These are phyloP conservation scores for Phytophthora boehmeriae DNA, from an alignment of 352 stramenopile genomes.

Conservation along the genomic window DNA sequence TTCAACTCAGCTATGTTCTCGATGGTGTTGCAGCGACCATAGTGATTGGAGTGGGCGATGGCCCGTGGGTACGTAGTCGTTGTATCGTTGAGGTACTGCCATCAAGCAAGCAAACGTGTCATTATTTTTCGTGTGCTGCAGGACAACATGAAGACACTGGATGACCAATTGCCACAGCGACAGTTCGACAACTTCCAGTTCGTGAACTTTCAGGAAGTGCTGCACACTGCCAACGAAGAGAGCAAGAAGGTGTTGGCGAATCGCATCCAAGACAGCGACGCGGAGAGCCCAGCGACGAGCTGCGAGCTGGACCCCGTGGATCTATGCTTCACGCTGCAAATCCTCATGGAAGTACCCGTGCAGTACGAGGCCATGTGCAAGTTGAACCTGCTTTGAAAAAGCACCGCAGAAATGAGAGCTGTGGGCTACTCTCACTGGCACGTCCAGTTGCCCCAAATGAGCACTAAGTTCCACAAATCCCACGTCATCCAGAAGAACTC, in stretches of 20 bases:
- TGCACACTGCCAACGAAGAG: conserved; percentile 56
- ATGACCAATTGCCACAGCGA: conserved; percentile 64
- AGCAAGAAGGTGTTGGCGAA: conserved; percentile 24
- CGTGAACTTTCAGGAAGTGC: conserved; percentile 72
- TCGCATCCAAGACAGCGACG: conserved; percentile 27
- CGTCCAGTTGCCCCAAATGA: too few species aligned
- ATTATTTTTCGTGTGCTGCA: conserved; percentile 26
- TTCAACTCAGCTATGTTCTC: conserved; percentile 11
- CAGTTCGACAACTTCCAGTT: conserved; percentile 90
- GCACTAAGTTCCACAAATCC: too few species aligned
- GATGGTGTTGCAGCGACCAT: conserved; percentile 37
- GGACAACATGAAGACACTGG: conserved; percentile 79
- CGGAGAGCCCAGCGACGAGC: conserved; percentile 9
- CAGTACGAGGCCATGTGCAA: conserved; percentile 52
- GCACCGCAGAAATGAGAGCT: not conserved
- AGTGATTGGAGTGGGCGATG: conserved; percentile 58
- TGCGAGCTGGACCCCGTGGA: conserved; percentile 31
- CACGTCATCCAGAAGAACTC: too few species aligned
- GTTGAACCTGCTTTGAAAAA: conserved; percentile 43
- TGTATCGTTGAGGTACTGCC: not conserved
- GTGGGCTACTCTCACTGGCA: too few species aligned
- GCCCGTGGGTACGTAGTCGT: conserved; percentile 40
- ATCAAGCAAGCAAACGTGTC: not conserved
- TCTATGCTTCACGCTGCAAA: conserved; percentile 45
- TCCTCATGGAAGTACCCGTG: conserved; percentile 49